Evolutionary conservation across 2,329 filamentous ascomycete species (phyloP), one percentile per base, ranked within the genome.

Genomic region (Penicillium sp.): DNA sequence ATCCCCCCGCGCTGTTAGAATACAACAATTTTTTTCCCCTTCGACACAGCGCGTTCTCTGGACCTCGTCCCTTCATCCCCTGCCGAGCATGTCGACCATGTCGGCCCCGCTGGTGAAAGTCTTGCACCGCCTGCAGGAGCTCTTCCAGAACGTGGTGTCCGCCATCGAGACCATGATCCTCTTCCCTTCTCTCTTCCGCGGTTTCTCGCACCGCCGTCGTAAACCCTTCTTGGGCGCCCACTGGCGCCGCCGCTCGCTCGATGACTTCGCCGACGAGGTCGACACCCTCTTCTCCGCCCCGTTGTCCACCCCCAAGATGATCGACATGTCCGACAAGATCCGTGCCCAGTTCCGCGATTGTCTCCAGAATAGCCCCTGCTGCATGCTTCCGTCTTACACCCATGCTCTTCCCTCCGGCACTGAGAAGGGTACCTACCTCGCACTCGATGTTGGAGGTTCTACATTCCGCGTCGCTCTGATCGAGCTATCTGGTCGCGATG

Each of bases 331-430:
- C 4, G 66, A 71, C 41, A 69, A 71, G 58, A 73, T 77, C 36
- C 72, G 72, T 26, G 70, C 72, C 23, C 81, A 85, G 60, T 84
- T 85, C 60, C 71, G 73, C 47, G 73, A 78, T 46, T 80, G 79
- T 59, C 71, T 85, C 28, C 76, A 80, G 59, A 72, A 75, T 39
- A 84, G 80, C 66, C 76, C 81, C 23, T 79, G 81, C 52, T 84
- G 80, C 70, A 86, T 87, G 84, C 73, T 86, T 49, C 84, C 84
- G 2, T 86, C 84, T 5, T 85, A 84, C 70, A 84, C 81, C 65
- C 77, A 85, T 64, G 80, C 79, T 16, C 72, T 86, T 6, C 84
- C 84, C 1, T 80, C 78, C 5, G 84, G 84, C 4, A 66, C 75
- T 44, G 84, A 87, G 66, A 74, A 70, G 45, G 84, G 84, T 8